A percentile compares a stretch with the other conserved stretches of the same genome.
phyloP scores from a whole-genome alignment of 192 early-diverging fungal species.

The Backusella tarrabulga region DNA sequence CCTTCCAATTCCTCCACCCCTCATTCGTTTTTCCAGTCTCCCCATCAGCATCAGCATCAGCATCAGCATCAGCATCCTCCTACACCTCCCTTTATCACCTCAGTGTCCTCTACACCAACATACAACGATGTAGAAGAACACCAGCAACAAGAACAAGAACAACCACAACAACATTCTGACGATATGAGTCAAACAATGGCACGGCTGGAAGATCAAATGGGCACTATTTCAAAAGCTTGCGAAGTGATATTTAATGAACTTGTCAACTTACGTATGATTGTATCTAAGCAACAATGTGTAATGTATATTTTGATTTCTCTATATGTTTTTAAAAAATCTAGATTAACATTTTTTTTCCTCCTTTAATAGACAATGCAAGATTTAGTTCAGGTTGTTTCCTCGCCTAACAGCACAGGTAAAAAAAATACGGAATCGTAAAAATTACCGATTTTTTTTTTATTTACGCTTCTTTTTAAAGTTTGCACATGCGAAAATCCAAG shows the following conservation, averaged over 20 bases:
- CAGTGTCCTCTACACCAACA: not conserved
- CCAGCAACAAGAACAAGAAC: not conserved
- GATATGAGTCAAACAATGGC: slow-evolving; percentile 2
- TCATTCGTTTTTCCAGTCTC: not conserved
- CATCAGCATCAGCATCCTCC: not conserved
- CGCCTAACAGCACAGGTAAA: not conserved
- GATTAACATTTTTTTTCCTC: not conserved
- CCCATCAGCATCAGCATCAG: not conserved
- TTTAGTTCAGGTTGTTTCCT: slow-evolving; percentile 5
- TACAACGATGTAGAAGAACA: not conserved
- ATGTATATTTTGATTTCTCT: not conserved
- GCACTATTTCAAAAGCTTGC: slow-evolving; percentile 4
- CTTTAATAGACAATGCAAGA: slow-evolving; percentile 26
- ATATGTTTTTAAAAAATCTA: not conserved
- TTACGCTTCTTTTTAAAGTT: not conserved
- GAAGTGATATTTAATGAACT: slow-evolving; percentile 10
- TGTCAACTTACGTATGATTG: not conserved
- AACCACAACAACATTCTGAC: not conserved
- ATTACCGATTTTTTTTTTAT: not conserved
- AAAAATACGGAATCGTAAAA: not conserved
- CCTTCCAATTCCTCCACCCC: not conserved
- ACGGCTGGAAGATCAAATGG: slow-evolving; percentile 18
- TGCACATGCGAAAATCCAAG: slow-evolving; percentile 1
- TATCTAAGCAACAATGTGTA: slow-evolving; percentile 23
- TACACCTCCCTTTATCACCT: not conserved